Percentiles rank a stretch among this genome's conserved stretches.
phyloP scores from a whole-genome alignment of 2,329 filamentous ascomycete genomes.

The Aspergillus calidoustus region DNA sequence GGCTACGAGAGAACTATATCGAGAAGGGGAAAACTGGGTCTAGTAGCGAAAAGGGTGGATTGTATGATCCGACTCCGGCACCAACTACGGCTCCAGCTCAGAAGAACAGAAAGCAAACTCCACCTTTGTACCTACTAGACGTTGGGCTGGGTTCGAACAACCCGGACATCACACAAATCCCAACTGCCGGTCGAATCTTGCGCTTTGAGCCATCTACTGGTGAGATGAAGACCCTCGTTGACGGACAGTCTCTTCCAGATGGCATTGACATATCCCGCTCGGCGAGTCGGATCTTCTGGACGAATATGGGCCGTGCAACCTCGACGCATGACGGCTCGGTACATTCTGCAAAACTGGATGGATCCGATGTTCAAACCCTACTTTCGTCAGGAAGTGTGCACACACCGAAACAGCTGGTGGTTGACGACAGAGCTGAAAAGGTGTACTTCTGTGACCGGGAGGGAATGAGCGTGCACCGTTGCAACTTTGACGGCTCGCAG shows the following conservation, averaged over 20 bases:
- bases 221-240: conserved; percentile 21
- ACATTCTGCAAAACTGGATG: conserved; percentile 53
- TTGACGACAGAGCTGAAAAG: conserved; percentile 33
- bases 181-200: conserved; percentile 18
- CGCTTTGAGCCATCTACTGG: conserved; percentile 22
- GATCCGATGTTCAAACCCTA: conserved; percentile 49
- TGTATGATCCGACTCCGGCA: conserved; percentile 36
- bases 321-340: conserved; percentile 49
- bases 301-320: conserved; percentile 52
- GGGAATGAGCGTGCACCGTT: conserved; percentile 43
- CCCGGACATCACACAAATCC: conserved; percentile 20
- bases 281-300: conserved; percentile 53
- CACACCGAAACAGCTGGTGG: conserved; percentile 53
- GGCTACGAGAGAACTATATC: conserved; percentile 52
- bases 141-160: conserved; percentile 29
- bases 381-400: conserved; percentile 51
- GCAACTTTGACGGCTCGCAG: conserved; percentile 40
- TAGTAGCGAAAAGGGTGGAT: conserved; percentile 42
- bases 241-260: conserved; percentile 46
- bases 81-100: neutral
- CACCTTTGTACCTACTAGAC: conserved; percentile 28
- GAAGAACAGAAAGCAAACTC: neutral
- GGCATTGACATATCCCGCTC: conserved; percentile 48
- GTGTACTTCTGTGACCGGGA: conserved; percentile 53
- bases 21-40: conserved; percentile 52